Base-by-base conservation (phyloP, 257 asterid genomes). In the Ilex asprella region DNA sequence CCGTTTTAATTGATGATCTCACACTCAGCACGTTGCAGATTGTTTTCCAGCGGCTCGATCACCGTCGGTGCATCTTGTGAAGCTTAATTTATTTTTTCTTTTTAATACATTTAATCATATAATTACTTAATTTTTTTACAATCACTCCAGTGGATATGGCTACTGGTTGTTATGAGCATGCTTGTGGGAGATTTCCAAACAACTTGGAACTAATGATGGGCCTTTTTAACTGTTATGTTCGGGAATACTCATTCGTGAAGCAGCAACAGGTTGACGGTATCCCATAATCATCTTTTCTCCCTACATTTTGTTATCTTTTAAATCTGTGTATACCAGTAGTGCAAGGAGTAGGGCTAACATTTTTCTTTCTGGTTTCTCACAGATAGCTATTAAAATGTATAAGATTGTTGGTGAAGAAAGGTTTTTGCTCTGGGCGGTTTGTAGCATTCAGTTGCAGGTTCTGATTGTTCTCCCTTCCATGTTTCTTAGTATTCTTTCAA, bases 401-500 rank as follows among this genome's bases (percentile, higher is more conserved):
- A 93, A 89, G 83, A 71, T 78, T 78, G 82, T 71, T 64, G 84
- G 89, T 57, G 96, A 89, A 79, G 99, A 93, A 75, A 79, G 94
- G 82, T 93, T 87, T 81, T 76, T 89, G 75, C 94, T 87, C 2
- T 93, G 99, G 99, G 96, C 97, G 3, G 96, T 87, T 76, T 89
- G 97, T 87, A 89, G 99, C 83, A 87, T 89, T 73, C 97, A 85
- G 73, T 80, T 93, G 77, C 99, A 93, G 96, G 99, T 89, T 76
- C 69, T 75, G 16, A 57, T 46, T 50, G 31, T 57, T 56, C 58
- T 73, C n/a, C 68, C 27, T 63, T 16, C 57, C 66, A 51, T 61
- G 53, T 56, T 13, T 31, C 62, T 63, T 21, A 21, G 27, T 21
- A 21, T 21, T 62, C 21, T 32, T 61, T 54, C 16, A 2, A 49